Base-by-base conservation (phyloP, 2,329 filamentous ascomycete species). In the Penicillium verrucosum region DNA sequence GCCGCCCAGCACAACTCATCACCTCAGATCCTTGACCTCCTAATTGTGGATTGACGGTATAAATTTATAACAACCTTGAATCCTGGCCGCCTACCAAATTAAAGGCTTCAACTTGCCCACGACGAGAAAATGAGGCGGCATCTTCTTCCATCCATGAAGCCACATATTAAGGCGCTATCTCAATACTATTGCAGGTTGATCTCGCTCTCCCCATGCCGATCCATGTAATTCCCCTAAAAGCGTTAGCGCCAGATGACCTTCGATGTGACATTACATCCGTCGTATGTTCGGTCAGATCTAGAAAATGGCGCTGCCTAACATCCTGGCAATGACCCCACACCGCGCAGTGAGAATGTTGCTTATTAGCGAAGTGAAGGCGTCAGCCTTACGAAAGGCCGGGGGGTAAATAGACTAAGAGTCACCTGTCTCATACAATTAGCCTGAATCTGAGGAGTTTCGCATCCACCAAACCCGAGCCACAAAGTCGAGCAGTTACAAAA, bases 181-280 rank as follows among this genome's bases (percentile, higher is more conserved):
- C 1, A 68, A 68, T n/a, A 59, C n/a, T 63, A 14, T 55, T 53
- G 29, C 37, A 53, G 5, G 45, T 68, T 16, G 65, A 66, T 32
- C 52, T 63, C 27, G 46, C 54, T 0, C 57, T 7, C 56, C 63
- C 4, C 51, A 30, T 4, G 36, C 58, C 2, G 57, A 66, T 34
- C 45, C 23, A 37, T 42, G 1, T 27, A 55, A 0, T 65, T 62
- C 37, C 48, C 65, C 9, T 37, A 27, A 5, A 25, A 25, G 1
- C 58, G 62, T 1, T 7, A 43, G 9, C 63, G 63, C 49, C 21
- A 43, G 18, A 38, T 65, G 11, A 32, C 42, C 3, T 48, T 65
- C 16, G 38, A 62, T 61, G 63, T 67, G 60, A 60, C 62, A 67
- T 50, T 62, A 64, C 23, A 50, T 62, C 23, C 56, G 58, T 5